A percentile compares a stretch with the other conserved stretches of the same genome.
phyloP scores from a whole-genome alignment of 257 asterid species.

The Capsicum rhomboideum region DNA sequence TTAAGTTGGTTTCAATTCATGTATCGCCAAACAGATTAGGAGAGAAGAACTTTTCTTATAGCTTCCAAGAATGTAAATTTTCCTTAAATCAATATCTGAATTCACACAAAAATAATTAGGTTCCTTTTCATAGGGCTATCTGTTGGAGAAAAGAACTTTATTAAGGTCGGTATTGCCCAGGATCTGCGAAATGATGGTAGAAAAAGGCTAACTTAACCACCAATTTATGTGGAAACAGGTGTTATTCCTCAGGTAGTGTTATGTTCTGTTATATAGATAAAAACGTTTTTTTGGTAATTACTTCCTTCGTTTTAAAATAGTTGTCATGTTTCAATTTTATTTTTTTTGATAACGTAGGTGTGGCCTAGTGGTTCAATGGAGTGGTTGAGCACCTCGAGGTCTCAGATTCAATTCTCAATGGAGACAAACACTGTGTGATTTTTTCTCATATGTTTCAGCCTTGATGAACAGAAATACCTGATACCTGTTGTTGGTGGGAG shows the following conservation, averaged over 20 bases:
- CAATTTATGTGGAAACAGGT: constrained; percentile 69
- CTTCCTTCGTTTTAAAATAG: too few species aligned
- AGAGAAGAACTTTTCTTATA: background rate
- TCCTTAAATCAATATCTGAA: background rate
- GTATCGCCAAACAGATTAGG: background rate
- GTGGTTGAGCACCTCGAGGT: too few species aligned
- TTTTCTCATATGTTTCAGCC: too few species aligned
- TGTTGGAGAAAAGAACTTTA: constrained; percentile 56
- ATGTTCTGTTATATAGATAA: background rate
- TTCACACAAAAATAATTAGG: background rate
- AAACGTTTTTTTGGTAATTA: too few species aligned
- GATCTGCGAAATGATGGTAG: constrained; percentile 85
- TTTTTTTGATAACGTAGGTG: too few species aligned
- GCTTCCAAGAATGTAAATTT: background rate
- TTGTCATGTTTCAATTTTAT: too few species aligned
- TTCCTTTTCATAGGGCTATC: constrained; percentile 42
- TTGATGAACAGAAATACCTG: too few species aligned
- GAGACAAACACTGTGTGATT: too few species aligned
- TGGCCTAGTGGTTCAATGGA: too few species aligned
- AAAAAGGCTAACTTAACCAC: constrained; percentile 52
- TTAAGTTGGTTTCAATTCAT: background rate
- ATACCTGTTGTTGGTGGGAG: too few species aligned
- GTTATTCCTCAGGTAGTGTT: constrained; percentile 71
- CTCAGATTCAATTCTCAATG: too few species aligned
- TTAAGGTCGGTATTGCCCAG: constrained; percentile 83